Evolutionary conservation across 768 basidiomycete genomes (phyloP).

Genomic region (Filobasidium floriforme): DNA sequence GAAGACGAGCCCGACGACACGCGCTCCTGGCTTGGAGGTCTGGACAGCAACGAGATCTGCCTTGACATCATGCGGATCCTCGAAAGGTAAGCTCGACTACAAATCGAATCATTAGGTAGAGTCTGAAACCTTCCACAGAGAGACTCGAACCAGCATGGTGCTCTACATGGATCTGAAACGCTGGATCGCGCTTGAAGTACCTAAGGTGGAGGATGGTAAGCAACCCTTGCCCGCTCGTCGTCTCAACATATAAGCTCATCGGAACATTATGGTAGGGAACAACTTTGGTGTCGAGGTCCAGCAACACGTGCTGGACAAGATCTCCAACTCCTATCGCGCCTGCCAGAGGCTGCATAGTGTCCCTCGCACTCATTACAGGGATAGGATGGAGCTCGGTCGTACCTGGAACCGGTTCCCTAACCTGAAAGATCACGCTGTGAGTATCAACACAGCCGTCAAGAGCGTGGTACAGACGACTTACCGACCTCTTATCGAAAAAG

Average conservation of each 20-base stretch:
- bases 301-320: conserved; percentile 1
- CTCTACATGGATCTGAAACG: not conserved
- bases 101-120: too few species aligned
- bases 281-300: conserved; percentile 21
- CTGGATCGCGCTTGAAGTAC: conserved; percentile 16
- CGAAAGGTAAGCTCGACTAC: not conserved
- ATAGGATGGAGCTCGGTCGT: conserved; percentile 13
- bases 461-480: not conserved
- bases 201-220: conserved; percentile 17
- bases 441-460: not conserved
- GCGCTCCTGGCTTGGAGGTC: not conserved
- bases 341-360: not conserved
- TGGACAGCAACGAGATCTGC: conserved; percentile 1
- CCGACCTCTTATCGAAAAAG: not conserved
- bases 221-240: not conserved
- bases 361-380: conserved; percentile 13
- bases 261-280: conserved; percentile 11
- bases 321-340: not conserved
- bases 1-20: not conserved
- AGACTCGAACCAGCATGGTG: not conserved
- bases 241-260: too few species aligned
- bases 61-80: conserved; percentile 1
- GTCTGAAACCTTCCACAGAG: not conserved
- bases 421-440: conserved; percentile 17
- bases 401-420: conserved; percentile 19